These are phyloP conservation scores for Cenchrus americanus DNA, from an alignment of 176 grass and related monocot species.

Conservation along the genomic window DNA sequence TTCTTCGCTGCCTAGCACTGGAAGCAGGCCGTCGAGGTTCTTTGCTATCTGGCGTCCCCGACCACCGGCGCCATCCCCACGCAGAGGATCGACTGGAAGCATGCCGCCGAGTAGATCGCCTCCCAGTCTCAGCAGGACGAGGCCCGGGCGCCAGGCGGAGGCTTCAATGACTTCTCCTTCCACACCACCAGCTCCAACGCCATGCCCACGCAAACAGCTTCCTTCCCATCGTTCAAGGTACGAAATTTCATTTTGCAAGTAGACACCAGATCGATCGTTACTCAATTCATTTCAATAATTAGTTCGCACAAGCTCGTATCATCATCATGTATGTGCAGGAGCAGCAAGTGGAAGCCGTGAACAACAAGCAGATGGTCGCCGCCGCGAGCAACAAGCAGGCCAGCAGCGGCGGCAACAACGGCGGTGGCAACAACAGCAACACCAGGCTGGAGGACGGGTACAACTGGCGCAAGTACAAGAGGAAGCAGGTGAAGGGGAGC, in stretches of 20 bases:
- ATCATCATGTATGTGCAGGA: background rate
- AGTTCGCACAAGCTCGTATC: background rate
- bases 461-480: too few relatives aligned
- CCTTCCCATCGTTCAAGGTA: conserved; percentile 62
- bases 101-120: conserved; percentile 35
- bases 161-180: conserved; percentile 66
- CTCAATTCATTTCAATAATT: background rate
- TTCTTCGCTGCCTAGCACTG: too few relatives aligned
- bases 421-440: conserved; percentile 7
- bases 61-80: conserved; percentile 83
- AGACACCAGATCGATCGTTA: too few relatives aligned
- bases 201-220: conserved; percentile 30
- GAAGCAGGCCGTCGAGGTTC: too few relatives aligned
- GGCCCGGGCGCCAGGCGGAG: background rate
- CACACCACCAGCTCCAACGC: conserved; percentile 39
- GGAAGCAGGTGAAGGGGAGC: conserved; percentile 96
- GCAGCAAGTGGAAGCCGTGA: conserved; percentile 18
- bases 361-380: conserved; percentile 6
- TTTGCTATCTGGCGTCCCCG: conserved; percentile 73
- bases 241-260: background rate
- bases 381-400: background rate
- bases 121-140: conserved; percentile 53
- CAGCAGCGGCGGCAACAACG: background rate
- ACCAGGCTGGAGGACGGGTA: too few relatives aligned
- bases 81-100: conserved; percentile 56